These are phyloP conservation scores for Tetracladium setigerum DNA, from an alignment of 495 filamentous ascomycete species.

Conservation along the genomic window DNA sequence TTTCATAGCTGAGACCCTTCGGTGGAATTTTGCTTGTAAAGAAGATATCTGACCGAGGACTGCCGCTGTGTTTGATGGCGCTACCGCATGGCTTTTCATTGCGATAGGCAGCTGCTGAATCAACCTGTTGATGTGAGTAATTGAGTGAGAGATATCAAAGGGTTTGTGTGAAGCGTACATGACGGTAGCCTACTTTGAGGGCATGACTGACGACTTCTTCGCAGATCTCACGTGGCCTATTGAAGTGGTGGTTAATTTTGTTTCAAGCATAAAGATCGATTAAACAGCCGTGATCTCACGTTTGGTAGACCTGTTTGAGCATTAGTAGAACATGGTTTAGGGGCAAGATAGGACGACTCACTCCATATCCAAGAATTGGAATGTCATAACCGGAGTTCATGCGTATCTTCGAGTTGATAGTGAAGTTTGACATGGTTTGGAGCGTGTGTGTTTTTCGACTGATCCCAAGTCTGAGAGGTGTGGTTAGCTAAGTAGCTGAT, in stretches of 20 bases:
- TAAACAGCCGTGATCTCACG: slow-evolving; percentile 34
- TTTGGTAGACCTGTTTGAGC: slow-evolving; percentile 61
- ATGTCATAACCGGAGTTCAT: slow-evolving; percentile 75
- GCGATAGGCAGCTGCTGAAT: slow-evolving; percentile 62
- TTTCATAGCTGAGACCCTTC: slow-evolving; percentile 37
- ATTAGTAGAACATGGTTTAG: slow-evolving; percentile 1
- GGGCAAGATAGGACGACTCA: slow-evolving; percentile 34
- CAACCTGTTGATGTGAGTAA: slow-evolving; percentile 38
- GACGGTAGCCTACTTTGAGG: slow-evolving; percentile 63
- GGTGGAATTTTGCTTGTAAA: slow-evolving; percentile 65
- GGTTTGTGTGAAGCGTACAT: slow-evolving; percentile 36
- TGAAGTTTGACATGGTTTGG: slow-evolving; percentile 48
- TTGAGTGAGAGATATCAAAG: background rate
- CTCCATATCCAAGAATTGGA: slow-evolving; percentile 65
- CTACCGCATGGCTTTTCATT: slow-evolving; percentile 61
- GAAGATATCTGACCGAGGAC: slow-evolving; percentile 59
- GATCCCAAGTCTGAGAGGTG: too few species aligned
- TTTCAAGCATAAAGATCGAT: slow-evolving; percentile 4
- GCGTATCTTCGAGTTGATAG: slow-evolving; percentile 56
- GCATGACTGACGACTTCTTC: slow-evolving; percentile 54
- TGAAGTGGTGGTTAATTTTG: slow-evolving; percentile 11
- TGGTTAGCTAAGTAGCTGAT: too few species aligned
- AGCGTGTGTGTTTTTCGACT: too few species aligned
- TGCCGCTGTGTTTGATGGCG: slow-evolving; percentile 48
- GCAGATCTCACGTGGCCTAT: slow-evolving; percentile 34